Base-by-base conservation (phyloP, 768 basidiomycete species). In the Lanmaoa rubissima region DNA sequence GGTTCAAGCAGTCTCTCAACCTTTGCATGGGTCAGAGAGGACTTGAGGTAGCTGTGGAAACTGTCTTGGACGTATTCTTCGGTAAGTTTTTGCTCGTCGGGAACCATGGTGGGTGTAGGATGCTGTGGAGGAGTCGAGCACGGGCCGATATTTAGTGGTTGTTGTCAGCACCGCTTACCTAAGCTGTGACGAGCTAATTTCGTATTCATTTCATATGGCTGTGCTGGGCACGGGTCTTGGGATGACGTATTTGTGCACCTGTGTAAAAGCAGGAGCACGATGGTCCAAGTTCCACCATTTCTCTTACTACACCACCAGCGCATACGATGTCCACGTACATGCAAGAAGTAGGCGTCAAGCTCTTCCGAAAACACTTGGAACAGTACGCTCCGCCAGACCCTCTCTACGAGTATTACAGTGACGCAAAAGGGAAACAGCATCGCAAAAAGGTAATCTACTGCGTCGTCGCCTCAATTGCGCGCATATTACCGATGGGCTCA, bases 1-100 rank as follows among this genome's bases (percentile, higher is more conserved):
- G 82, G 81, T 65, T 90, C 88, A 35, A 94, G 75, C 2, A 94
- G 76, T 4, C 76, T 74, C 70, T 94, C 92, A 0, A 78, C 81
- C 65, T 90, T 92, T 0, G 92, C 92, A 63, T 87, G 85, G 0
- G 88, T 79, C 12, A 94, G 74, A 0, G 90, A 90, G 1, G 86
- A 88, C 64, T 87, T 87, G 64, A 93, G 82, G 63, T 89, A 94
- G 65, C 81, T 82, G 72, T 93, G 91, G 68, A 94, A 94, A 61
- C 83, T 83, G 63, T 92, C 84, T 62, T 90, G 88, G 19, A 92
- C 78, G 50, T 81, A 79, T 51, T 81, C 69, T 65, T 92, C 90
- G 1, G 85, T 77, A 5, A 91, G 78, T 43, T 74, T 74, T 5
- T 69, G 65, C 38, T 70, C 66, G 59, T 63, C 66, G 48, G 52